Evolutionary conservation across 345 rosid genomes (phyloP).

Genomic region (Ceriops tagal): DNA sequence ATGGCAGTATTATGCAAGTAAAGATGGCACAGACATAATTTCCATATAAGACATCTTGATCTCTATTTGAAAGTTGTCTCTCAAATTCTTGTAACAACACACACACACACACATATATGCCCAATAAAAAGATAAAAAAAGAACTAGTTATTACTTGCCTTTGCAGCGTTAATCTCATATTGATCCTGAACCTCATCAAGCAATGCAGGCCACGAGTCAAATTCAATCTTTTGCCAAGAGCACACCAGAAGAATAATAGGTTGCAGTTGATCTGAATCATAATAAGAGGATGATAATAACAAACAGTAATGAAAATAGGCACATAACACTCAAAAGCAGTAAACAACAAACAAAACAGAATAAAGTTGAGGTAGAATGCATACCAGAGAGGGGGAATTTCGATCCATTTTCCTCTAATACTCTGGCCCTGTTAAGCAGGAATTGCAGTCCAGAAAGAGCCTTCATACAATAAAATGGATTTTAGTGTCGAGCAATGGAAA

Average conservation of each 20-base stretch:
- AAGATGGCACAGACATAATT: too few relatives aligned
- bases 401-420: conserved; percentile 63
- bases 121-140: background rate
- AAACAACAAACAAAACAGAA: background rate
- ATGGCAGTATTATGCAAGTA: too few relatives aligned
- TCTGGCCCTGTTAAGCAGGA: conserved; percentile 52
- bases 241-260: conserved; percentile 58
- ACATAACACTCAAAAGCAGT: background rate
- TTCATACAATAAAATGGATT: conserved; percentile 26
- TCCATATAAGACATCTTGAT: too few relatives aligned
- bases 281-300: conserved; percentile 7
- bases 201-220: conserved; percentile 77
- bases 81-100: too few relatives aligned
- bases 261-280: conserved; percentile 51
- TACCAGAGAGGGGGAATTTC: conserved; percentile 70
- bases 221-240: conserved; percentile 87
- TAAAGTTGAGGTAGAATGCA: background rate
- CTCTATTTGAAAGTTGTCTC: too few relatives aligned
- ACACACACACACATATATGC: too few relatives aligned
- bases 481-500: background rate
- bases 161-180: conserved; percentile 71
- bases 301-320: conserved; percentile 8
- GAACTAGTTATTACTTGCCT: conserved; percentile 40
- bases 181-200: conserved; percentile 82
- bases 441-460: conserved; percentile 86